Base-by-base conservation (phyloP, 805 yeast genomes). In the Teunomyces kruisii region DNA sequence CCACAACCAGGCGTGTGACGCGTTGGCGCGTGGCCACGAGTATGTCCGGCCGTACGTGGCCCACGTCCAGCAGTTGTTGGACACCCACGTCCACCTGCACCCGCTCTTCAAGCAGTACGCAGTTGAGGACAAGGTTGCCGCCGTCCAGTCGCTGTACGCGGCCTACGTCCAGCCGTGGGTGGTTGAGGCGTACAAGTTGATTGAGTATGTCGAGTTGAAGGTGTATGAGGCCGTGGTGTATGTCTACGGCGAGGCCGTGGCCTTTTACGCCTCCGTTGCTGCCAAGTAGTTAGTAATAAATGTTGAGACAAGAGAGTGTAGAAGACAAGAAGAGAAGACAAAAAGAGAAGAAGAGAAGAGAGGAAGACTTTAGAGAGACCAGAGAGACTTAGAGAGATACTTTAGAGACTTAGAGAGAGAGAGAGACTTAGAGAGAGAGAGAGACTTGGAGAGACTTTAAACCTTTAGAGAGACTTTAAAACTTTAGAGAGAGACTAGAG, bases 31-130 rank as follows among this genome's bases (percentile, higher is more conserved):
- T 35, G 70, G 68, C 35, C 59, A 61, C 32, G 43, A 44, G 19
- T 58, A 49, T 41, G 55, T 60, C 13, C 49, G 56, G 41, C 77
- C 77, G 29, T 68, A 67, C 52, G 44, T 57, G 27, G 46, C 52
- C 28, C 39, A 56, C 38, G 65, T 49, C 22, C 59, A 61, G 26
- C 49, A 40, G 7, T 65, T 63, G 52, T 59, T 71, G 51, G 74
- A 69, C 53, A 51, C 56, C 17, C 64, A 65, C 44, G 72, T 70
- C 45, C 68, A 62, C 56, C 56, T 70, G n/a, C 66, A 67, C 50
- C 64, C 58, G 24, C 55, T 62, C 42, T 67, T 58, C 58, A 57
- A 57, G 43, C 57, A 70, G 51, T 63, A 68, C 53, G 48, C 62
- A 43, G 57, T 70, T 28, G 56, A 49, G 16, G 56, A 59, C 30